Evolutionary conservation across 176 grass and related monocot species (phyloP).

Genomic region (Raddia guianensis): DNA sequence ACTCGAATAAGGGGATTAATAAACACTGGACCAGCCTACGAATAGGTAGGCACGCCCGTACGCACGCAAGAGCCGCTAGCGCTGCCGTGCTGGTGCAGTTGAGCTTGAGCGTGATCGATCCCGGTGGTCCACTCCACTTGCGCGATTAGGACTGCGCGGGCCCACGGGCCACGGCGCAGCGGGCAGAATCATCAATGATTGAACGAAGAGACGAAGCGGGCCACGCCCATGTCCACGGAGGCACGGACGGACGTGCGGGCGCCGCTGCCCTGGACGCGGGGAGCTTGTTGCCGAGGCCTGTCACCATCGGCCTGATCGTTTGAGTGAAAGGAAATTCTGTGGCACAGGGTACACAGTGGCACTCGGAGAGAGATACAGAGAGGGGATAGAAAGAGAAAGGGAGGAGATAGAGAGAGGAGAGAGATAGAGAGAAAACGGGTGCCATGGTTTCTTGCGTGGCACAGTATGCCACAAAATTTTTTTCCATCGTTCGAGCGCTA

Average conservation of each 20-base stretch:
- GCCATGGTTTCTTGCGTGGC: too few relatives aligned
- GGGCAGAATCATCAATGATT: slow-evolving; percentile 54
- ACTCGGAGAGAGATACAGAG: too few relatives aligned
- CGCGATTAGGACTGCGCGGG: slow-evolving; percentile 18
- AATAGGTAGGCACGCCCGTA: not conserved
- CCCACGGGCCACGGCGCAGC: slow-evolving; percentile 8
- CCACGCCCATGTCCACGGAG: not conserved
- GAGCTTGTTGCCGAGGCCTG: slow-evolving; percentile 24
- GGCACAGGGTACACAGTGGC: too few relatives aligned
- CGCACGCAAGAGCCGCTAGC: not conserved
- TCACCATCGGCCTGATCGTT: not conserved
- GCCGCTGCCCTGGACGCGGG: slow-evolving; percentile 45
- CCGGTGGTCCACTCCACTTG: slow-evolving; percentile 28
- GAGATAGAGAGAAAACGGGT: too few relatives aligned
- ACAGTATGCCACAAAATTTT: too few relatives aligned
- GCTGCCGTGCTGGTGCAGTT: not conserved
- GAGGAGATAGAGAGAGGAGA: too few relatives aligned
- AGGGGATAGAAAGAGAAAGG: too few relatives aligned
- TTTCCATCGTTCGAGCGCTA: too few relatives aligned
- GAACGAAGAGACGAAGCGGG: slow-evolving; percentile 19
- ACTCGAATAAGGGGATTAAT: too few relatives aligned
- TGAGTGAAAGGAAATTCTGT: not conserved
- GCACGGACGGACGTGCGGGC: not conserved
- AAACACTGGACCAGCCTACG: slow-evolving; percentile 12
- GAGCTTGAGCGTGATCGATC: slow-evolving; percentile 23